Conservation (phyloP, 768 basidiomycete genomes). For the Lentinus tigrinus region DNA sequence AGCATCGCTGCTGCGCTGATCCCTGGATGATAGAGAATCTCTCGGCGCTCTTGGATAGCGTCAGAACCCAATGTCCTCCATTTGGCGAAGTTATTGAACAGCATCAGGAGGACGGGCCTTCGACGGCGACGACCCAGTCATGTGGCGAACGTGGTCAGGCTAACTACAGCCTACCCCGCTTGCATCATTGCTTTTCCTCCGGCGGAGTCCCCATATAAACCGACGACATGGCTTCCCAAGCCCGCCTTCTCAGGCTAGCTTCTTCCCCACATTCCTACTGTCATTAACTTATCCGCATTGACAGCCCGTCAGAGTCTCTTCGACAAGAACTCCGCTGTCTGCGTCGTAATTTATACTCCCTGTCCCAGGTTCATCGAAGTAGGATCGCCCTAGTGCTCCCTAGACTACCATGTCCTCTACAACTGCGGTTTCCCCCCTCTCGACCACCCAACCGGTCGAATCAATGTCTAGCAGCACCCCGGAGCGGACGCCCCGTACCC, state of each 20-base stretch:
- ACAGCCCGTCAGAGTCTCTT: neutral
- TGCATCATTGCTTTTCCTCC: neutral
- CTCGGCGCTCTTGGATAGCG: neutral
- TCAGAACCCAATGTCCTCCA: neutral
- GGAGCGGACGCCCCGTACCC: slow-evolving; percentile 35
- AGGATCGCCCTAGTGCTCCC: neutral
- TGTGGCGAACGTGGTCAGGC: neutral
- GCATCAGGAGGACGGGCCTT: neutral
- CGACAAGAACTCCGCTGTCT: neutral
- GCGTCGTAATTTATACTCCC: neutral
- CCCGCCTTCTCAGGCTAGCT: neutral
- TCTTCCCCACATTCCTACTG: neutral
- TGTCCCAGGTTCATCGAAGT: neutral
- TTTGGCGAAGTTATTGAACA: neutral
- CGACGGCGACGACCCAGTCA: neutral
- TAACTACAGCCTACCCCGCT: neutral
- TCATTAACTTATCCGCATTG: neutral
- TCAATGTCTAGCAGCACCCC: neutral
- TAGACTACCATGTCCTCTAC: neutral
- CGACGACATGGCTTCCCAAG: neutral
- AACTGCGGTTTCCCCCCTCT: neutral
- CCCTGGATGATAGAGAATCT: too few species aligned
- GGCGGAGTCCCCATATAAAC: neutral
- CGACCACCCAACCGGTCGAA: neutral
- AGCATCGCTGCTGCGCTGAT: too few species aligned